These are phyloP conservation scores for Bombardia bombarda DNA, from an alignment of 495 filamentous ascomycete species.

Conservation along the genomic window DNA sequence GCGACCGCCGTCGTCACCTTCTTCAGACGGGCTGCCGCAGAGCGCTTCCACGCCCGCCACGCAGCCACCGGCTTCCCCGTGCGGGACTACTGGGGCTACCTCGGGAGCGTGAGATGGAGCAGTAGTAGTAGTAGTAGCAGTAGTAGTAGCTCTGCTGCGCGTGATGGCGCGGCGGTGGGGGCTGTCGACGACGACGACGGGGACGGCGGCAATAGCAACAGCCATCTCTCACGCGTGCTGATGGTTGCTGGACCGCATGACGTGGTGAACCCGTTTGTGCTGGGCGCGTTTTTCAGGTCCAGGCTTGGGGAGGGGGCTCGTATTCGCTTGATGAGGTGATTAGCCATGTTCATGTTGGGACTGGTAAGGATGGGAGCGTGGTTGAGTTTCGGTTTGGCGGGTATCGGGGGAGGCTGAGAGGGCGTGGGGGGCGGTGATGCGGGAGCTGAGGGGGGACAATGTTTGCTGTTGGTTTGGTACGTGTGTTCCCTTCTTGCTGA, in stretches of 20 bases:
- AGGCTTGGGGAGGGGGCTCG: no score
- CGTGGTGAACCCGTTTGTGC: constrained; percentile 12
- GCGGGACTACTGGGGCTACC: not conserved
- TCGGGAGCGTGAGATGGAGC: constrained; percentile 16
- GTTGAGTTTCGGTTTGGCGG: constrained; percentile 36
- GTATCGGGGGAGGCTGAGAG: constrained; percentile 35
- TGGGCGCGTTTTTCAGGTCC: constrained; percentile 13
- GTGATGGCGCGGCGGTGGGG: no score
- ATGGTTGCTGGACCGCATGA: constrained; percentile 13
- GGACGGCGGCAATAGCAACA: constrained; percentile 10
- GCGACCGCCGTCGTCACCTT: constrained; percentile 34
- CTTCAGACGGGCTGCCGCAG: constrained; percentile 24
- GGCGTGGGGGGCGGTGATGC: constrained; percentile 24
- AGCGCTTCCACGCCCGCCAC: constrained; percentile 12
- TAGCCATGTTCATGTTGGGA: not conserved
- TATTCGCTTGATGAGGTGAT: constrained; percentile 21
- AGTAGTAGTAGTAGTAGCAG: no score
- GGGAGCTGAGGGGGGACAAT: constrained; percentile 21
- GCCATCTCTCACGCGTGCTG: constrained; percentile 19
- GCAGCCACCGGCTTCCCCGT: not conserved
- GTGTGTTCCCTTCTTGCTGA: constrained; percentile 6
- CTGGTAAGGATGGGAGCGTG: constrained; percentile 3
- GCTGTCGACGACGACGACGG: constrained; percentile 15
- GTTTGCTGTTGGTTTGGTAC: constrained; percentile 18
- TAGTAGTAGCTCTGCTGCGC: no score